Evolutionary conservation across 225 moss, liverwort and hornwort genomes (phyloP), one percentile per base, ranked within the genome.

Genomic region (Sphagnum tenellum): DNA sequence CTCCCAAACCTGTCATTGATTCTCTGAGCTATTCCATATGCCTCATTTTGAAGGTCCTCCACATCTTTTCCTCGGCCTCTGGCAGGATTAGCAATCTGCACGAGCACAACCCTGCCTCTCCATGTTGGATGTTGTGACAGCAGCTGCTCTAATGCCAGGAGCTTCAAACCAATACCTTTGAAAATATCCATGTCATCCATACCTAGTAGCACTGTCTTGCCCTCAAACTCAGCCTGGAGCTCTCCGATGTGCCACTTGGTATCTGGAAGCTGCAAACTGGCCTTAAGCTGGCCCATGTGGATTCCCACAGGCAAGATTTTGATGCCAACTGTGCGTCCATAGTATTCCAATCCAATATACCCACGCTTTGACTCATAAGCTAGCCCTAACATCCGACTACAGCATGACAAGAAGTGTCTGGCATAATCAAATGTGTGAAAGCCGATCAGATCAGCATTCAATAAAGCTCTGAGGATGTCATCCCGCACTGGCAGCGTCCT

Each of bases 171-270:
- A 62, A 98, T 88, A 68, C 96, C 96, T 67, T 98, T 98, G 72
- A 98, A 98, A n/a, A 98, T 86, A 73, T 98, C 96, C 96, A 98
- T 92, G 60, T 98, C 96, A 65, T 98, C 96, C 57, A 93, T 92
- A 46, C 96, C 96, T 53, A 98, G 90, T 59, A 98, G 73, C 4
- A 98, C 89, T 11, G 83, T 82, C 83, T 80, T 98, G 52, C 96
- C 96, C 70, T 80, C 79, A 45, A 82, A 77, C 71, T 98, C 74
- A 13, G 75, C 80, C 60, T 81, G 79, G 9, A 90, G 80, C 79
- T 98, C 96, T 6, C 67, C 76, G 50, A 80, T 86, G 64, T 85
- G 79, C 81, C 81, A 76, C 69, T 73, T 77, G 5, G 96, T 93
- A 5, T 89, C 87, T 3, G 88, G 75, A 57, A 77, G 72, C 75